Conservation (phyloP, 1,284 basidiomycete species). For the Neolentinus lepideus region DNA sequence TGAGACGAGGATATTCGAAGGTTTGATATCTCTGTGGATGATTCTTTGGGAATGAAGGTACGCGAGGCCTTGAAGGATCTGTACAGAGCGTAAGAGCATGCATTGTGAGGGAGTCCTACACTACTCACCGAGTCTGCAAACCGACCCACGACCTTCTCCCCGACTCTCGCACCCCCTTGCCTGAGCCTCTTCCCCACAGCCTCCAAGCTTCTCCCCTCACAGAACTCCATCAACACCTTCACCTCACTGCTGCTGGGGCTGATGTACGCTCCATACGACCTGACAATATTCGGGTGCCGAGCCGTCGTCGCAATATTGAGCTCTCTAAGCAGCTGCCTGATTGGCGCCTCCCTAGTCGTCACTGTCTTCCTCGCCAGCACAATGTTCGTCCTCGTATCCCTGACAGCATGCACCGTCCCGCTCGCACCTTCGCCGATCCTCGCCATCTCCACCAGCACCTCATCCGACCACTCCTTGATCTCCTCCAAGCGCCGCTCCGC, state of each 20-base stretch:
- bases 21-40: slow-evolving; percentile 98
- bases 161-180: slow-evolving; percentile 73
- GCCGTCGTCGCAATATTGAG: slow-evolving; percentile 85
- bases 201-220: slow-evolving; percentile 88
- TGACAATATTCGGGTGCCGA: slow-evolving; percentile 83
- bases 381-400: slow-evolving; percentile 64
- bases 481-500: not conserved
- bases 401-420: slow-evolving; percentile 90
- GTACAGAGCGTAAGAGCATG: slow-evolving; percentile 3
- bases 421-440: slow-evolving; percentile 93
- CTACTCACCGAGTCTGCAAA: slow-evolving; percentile 80
- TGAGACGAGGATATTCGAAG: slow-evolving; percentile 90
- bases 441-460: slow-evolving; percentile 63
- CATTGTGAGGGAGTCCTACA: not conserved
- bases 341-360: slow-evolving; percentile 88
- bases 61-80: slow-evolving; percentile 86
- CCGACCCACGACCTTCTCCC: slow-evolving; percentile 88
- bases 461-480: slow-evolving; percentile 49
- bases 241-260: slow-evolving; percentile 89
- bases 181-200: slow-evolving; percentile 82
- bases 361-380: slow-evolving; percentile 97
- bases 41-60: slow-evolving; percentile 90
- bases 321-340: slow-evolving; percentile 90
- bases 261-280: slow-evolving; percentile 94
- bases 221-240: slow-evolving; percentile 93